A percentile compares a stretch with the other conserved stretches of the same genome.
These are phyloP conservation scores for Schizochytrium sp. DNA, from an alignment of 108 stramenopile genomes.

Conservation along the genomic window DNA sequence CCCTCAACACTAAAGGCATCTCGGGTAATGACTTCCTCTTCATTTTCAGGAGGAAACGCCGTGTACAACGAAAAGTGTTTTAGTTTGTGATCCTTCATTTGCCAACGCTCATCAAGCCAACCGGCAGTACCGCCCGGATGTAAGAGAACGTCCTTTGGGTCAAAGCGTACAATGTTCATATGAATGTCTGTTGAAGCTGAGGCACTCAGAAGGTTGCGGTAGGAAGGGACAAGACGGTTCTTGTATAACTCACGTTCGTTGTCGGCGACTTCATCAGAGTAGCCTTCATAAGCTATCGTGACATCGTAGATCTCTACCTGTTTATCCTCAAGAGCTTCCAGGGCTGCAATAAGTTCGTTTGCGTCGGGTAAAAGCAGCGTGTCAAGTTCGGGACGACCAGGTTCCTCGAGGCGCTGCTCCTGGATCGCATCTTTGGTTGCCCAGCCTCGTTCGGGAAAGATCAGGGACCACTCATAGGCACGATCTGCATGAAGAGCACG, in stretches of 20 bases:
- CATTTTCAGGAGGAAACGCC: slow-evolving; percentile 18
- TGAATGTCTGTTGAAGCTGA: neutral
- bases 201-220: slow-evolving; percentile 30
- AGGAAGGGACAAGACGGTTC: neutral
- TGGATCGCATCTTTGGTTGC: neutral
- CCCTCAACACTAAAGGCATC: slow-evolving; percentile 51
- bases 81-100: neutral
- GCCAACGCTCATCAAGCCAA: slow-evolving; percentile 56
- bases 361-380: slow-evolving; percentile 1
- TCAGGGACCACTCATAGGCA: slow-evolving; percentile 56
- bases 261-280: slow-evolving; percentile 22
- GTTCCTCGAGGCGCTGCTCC: neutral
- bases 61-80: slow-evolving; percentile 47
- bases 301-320: slow-evolving; percentile 45
- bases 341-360: slow-evolving; percentile 2
- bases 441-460: slow-evolving; percentile 59
- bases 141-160: neutral
- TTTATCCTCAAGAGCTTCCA: slow-evolving; percentile 36
- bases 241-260: slow-evolving; percentile 18
- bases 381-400: neutral
- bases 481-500: slow-evolving; percentile 1
- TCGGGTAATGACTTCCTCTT: neutral
- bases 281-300: slow-evolving; percentile 56
- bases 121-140: neutral
- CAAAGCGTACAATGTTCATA: slow-evolving; percentile 14